Evolutionary conservation across 2,329 filamentous ascomycete genomes (phyloP).

Genomic region (Coccinonectria pachysandricola): DNA sequence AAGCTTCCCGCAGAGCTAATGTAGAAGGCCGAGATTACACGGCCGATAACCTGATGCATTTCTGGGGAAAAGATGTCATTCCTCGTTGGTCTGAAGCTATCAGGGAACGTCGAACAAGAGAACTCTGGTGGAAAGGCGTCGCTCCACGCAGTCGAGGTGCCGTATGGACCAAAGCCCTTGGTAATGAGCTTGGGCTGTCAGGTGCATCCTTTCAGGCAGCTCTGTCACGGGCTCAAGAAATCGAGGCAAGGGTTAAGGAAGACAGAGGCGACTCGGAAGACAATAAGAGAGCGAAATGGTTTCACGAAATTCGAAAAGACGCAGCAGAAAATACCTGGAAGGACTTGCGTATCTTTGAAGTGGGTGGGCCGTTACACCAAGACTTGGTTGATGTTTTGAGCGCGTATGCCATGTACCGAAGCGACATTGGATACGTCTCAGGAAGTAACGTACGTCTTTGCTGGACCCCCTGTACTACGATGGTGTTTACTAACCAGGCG

Average conservation of each 20-base stretch:
- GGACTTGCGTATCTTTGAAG: constrained; percentile 63
- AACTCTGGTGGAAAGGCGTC: constrained; percentile 76
- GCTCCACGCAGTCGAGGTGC: constrained; percentile 57
- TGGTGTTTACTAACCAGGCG: too few relatives aligned
- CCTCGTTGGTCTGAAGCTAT: constrained; percentile 68
- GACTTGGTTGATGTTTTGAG: constrained; percentile 61
- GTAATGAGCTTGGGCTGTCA: constrained; percentile 61
- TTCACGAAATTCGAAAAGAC: constrained; percentile 54
- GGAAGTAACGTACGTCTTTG: constrained; percentile 68
- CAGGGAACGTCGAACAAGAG: constrained; percentile 56
- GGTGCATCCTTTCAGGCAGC: constrained; percentile 61
- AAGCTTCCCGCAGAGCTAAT: constrained; percentile 40
- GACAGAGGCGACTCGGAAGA: constrained; percentile 45
- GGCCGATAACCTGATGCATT: constrained; percentile 42
- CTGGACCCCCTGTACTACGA: too few relatives aligned
- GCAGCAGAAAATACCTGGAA: constrained; percentile 55
- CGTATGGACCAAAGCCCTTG: constrained; percentile 62
- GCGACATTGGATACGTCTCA: constrained; percentile 67
- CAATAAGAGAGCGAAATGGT: constrained; percentile 46
- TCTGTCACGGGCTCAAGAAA: constrained; percentile 52
- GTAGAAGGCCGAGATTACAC: constrained; percentile 44
- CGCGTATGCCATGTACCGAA: constrained; percentile 73
- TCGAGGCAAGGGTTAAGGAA: constrained; percentile 45
- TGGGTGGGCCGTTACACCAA: constrained; percentile 54
- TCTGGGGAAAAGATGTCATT: constrained; percentile 70